Base-by-base conservation (phyloP, 305 asterid species). In the Fraxinus velutina region DNA sequence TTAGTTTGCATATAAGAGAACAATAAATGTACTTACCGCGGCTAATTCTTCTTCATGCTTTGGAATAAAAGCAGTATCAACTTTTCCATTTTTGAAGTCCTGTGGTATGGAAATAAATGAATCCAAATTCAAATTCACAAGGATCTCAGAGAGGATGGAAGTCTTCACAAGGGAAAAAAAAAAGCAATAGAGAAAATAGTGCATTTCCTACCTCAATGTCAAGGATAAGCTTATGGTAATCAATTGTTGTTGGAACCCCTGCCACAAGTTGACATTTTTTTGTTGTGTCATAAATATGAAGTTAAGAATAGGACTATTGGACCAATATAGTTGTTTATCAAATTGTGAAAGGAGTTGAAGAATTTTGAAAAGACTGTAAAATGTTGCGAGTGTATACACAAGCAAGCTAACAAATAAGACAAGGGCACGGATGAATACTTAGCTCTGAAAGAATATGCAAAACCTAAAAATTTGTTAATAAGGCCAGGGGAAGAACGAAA, bases 221-320 rank as follows among this genome's bases (percentile, higher is more conserved):
- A 82, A 95, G 97, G 91, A 96, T 93, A 83, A 96, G 98, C 90
- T 96, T 96, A 87, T 96, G 99, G 93, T 94, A 96, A 0, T 94
- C 98, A 77, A 96, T 94, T 79, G 99, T 96, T 33, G 98, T 96
- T 75, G 99, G 99, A 79, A 96, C 97, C 79, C 99, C 99, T 96
- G 89, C 83, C 78, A 83, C 76, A 81, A 75, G 27, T 15, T 2
- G 0, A 71, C 75, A 30, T 70, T 15, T 32, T 30, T 71, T 71
- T n/a, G 10, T 30, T n/a, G 5, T 10, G 19, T 29, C 74, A 68
- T 27, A 13, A 68, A 27, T 3, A 68, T 24, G 8, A 68, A 66
- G 19, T 6, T 5, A 1, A 70, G 39, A 15, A 70, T 70, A 64
- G 15, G 33, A 22, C 24, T 29, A 68, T 68, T 70, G 39, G 39